A percentile compares a stretch with the other conserved stretches of the same genome.
phyloP scores from a whole-genome alignment of 108 stramenopile species.

The Craspedostauros australis region DNA sequence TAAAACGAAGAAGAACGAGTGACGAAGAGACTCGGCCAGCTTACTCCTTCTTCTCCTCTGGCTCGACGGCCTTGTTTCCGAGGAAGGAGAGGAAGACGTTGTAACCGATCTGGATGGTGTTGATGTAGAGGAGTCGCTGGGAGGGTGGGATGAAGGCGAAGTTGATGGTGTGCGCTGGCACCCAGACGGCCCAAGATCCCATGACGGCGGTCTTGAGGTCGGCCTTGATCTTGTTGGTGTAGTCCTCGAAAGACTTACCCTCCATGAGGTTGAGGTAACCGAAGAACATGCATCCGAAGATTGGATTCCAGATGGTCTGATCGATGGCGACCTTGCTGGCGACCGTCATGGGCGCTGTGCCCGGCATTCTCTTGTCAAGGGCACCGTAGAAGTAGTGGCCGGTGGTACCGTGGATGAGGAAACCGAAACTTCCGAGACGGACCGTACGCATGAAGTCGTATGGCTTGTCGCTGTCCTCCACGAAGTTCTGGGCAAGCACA shows the following conservation, averaged over 20 bases:
- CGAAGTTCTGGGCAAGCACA: conserved; percentile 86
- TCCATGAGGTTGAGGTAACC: conserved; percentile 86
- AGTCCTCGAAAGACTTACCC: conserved; percentile 78
- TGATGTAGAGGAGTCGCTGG: conserved; percentile 93
- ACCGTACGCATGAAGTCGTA: conserved; percentile 88
- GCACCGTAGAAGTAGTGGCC: conserved; percentile 96
- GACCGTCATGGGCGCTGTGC: conserved; percentile 84
- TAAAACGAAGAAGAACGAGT: background rate
- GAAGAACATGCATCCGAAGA: conserved; percentile 95
- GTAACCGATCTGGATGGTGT: conserved; percentile 93
- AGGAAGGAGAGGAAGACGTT: conserved; percentile 92
- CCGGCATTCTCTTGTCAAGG: conserved; percentile 87
- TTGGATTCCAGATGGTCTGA: conserved; percentile 87
- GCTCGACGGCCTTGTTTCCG: conserved; percentile 82
- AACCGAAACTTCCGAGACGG: conserved; percentile 89
- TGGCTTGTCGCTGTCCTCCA: conserved; percentile 77
- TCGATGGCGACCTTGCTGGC: conserved; percentile 90
- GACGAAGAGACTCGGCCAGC: background rate
- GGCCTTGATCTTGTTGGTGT: conserved; percentile 80
- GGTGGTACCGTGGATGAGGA: conserved; percentile 90
- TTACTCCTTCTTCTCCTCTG: conserved; percentile 39
- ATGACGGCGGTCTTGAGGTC: conserved; percentile 92
- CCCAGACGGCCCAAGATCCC: conserved; percentile 69
- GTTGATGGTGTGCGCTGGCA: conserved; percentile 80
- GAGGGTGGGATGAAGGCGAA: conserved; percentile 89